Percentiles rank a stretch among this genome's conserved stretches.
phyloP scores from a whole-genome alignment of 441 rosid genomes.

The Euphorbia corollata region DNA sequence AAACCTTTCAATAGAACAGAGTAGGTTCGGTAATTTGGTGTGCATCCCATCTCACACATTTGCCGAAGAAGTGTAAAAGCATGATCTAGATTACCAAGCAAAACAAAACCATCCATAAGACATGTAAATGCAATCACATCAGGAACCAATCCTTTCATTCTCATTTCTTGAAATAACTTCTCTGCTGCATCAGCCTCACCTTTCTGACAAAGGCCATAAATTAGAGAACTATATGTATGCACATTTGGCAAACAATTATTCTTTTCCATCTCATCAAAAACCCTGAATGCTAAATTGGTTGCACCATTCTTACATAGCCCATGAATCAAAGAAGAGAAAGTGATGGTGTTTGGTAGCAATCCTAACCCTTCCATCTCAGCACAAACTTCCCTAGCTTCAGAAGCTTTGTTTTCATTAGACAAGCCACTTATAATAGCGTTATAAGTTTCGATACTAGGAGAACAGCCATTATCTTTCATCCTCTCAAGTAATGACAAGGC shows the following conservation, averaged over 20 bases:
- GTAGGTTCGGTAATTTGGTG: conserved; percentile 51
- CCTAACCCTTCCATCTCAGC: conserved; percentile 36
- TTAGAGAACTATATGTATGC: conserved; percentile 49
- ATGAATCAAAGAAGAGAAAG: conserved; percentile 50
- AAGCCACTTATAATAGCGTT: conserved; percentile 46
- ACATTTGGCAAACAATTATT: conserved; percentile 41
- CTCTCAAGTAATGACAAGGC: conserved; percentile 42
- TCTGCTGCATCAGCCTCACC: conserved; percentile 50
- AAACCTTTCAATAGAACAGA: conserved; percentile 48
- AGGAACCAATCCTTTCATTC: conserved; percentile 34
- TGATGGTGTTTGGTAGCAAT: conserved; percentile 41
- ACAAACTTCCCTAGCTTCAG: conserved; percentile 37
- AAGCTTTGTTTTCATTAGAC: conserved; percentile 29
- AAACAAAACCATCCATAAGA: conserved; percentile 49
- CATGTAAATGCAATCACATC: conserved; percentile 44
- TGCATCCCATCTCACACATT: conserved; percentile 42
- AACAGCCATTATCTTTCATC: conserved; percentile 44
- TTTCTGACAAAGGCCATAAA: conserved; percentile 48
- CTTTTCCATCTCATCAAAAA: conserved; percentile 45
- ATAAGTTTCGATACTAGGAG: conserved; percentile 38
- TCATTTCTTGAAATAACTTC: conserved; percentile 45
- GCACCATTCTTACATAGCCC: conserved; percentile 42
- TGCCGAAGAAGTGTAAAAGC: conserved; percentile 38
- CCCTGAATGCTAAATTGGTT: conserved; percentile 34
- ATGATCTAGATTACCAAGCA: conserved; percentile 43